A percentile compares a stretch with the other conserved stretches of the same genome.
Evolutionary conservation across 2,329 filamentous ascomycete genomes (phyloP).

Genomic region (Trichoderma lentiforme): DNA sequence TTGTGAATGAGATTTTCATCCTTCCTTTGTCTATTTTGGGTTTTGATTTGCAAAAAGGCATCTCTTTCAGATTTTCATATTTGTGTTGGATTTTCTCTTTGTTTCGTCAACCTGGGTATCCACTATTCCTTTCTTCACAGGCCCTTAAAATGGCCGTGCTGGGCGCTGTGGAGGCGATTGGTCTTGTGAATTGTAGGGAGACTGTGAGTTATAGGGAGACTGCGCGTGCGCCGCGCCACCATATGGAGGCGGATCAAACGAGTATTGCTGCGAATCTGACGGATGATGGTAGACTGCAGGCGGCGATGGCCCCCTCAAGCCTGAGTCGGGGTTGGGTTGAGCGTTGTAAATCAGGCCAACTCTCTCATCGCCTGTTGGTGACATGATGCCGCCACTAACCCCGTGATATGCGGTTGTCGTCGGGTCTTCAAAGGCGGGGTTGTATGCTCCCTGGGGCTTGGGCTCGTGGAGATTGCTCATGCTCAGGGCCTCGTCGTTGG

Average conservation of each 20-base stretch:
- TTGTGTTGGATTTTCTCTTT: neutral
- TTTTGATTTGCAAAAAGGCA: neutral
- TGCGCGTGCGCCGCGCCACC: neutral
- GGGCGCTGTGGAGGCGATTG: slow-evolving; percentile 8
- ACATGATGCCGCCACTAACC: slow-evolving; percentile 18
- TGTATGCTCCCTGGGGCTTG: slow-evolving; percentile 19
- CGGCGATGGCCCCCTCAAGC: slow-evolving; percentile 9
- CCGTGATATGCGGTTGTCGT: slow-evolving; percentile 21
- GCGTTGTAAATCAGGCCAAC: slow-evolving; percentile 42
- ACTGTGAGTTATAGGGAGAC: neutral
- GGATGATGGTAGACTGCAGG: slow-evolving; percentile 7
- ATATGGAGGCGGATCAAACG: slow-evolving; percentile 8
- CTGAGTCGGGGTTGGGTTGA: slow-evolving; percentile 28
- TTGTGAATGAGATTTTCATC: slow-evolving; percentile 10
- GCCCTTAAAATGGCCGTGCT: neutral
- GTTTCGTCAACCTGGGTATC: neutral
- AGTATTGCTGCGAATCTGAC: neutral
- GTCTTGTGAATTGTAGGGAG: neutral
- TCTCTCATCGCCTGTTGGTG: slow-evolving; percentile 36
- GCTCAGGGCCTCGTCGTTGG: slow-evolving; percentile 36
- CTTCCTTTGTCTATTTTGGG: neutral
- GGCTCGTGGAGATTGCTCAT: slow-evolving; percentile 37
- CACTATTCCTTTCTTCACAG: neutral
- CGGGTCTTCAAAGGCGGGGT: slow-evolving; percentile 9
- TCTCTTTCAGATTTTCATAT: neutral